phyloP scores from a whole-genome alignment of 1,284 basidiomycete genomes.

The Ceraceosorus guamensis region DNA sequence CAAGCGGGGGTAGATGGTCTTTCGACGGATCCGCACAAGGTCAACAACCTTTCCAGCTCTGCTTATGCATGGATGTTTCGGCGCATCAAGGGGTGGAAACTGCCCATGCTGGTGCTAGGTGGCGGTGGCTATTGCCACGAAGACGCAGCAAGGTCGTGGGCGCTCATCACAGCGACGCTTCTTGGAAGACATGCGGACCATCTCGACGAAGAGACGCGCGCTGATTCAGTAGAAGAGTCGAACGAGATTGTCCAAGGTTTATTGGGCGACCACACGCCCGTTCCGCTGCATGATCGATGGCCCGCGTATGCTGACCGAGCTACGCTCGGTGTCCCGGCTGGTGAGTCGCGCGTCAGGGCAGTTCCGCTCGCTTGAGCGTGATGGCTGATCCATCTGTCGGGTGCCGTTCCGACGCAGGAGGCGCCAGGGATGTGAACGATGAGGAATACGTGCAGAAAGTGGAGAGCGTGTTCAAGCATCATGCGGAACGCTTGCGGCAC shows the following conservation, averaged over 20 bases:
- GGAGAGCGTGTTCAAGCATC: slow-evolving; percentile 9
- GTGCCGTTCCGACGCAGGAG: neutral
- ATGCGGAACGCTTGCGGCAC: slow-evolving; percentile 4
- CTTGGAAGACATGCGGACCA: slow-evolving; percentile 6
- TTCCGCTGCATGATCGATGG: slow-evolving; percentile 20
- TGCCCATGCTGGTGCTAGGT: slow-evolving; percentile 16
- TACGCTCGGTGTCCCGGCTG: neutral
- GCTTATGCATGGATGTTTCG: slow-evolving; percentile 13
- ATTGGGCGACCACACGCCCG: slow-evolving; percentile 8
- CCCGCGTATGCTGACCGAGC: slow-evolving; percentile 6
- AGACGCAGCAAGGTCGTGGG: slow-evolving; percentile 23
- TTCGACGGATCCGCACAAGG: slow-evolving; percentile 63
- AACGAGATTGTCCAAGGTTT: too few relatives aligned
- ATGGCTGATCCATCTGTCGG: too few relatives aligned
- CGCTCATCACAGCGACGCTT: slow-evolving; percentile 16
- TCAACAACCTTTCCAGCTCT: slow-evolving; percentile 68
- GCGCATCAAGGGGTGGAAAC: neutral
- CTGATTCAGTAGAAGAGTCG: slow-evolving; percentile 14
- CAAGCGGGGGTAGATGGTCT: slow-evolving; percentile 83
- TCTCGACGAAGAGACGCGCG: neutral
- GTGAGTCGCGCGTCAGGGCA: neutral
- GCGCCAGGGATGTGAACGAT: slow-evolving; percentile 23
- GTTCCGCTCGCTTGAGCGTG: too few relatives aligned
- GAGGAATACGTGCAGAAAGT: slow-evolving; percentile 17
- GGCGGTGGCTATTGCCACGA: slow-evolving; percentile 24